Evolutionary conservation across 768 basidiomycete genomes (phyloP), one percentile per base, ranked within the genome.

Genomic region (Pisolithus sp.): DNA sequence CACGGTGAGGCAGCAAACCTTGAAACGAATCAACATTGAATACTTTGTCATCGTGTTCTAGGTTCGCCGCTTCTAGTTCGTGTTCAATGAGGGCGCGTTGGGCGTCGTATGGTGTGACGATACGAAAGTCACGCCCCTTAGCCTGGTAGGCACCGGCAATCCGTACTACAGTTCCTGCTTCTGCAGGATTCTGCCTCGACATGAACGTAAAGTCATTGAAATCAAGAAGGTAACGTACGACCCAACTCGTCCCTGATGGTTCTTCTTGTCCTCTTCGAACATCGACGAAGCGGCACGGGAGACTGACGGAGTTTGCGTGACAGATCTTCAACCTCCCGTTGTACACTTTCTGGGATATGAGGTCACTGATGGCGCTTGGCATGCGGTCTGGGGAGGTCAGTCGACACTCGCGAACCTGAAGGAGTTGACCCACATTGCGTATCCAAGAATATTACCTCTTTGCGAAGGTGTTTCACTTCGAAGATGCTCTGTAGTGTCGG

Each of bases 51-150:
- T 75, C 66, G 82, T 81, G 85, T 0, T 63, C 30, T 5, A 91
- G 61, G 0, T 67, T 69, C 15, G 64, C 69, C 0, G 44, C 38
- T 58, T 80, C 74, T 64, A 93, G 77, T 6, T 53, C 58, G 1
- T 63, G 59, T 64, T 90, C 86, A 38, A 92, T 77, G 12, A 59
- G 52, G 49, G 61, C 73, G 17, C 86, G 71, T 61, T 92, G 89
- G 1, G 72, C 80, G 60, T 86, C 86, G 70, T 93, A 92, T 0
- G 89, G 89, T 6, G 86, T 89, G 44, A 93, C 84, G 48, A 92
- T 79, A 42, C 77, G 74, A 68, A 76, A 90, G 12, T 34, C 34
- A 15, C 3, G 12, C 5, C 4, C 34, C 34, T 34, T 34, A 13
- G 34, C 34, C 34, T 34, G 34, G 13, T 34, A 34, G 12, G 34